A percentile compares a stretch with the other conserved stretches of the same genome.
Conservation (phyloP, 2,329 filamentous ascomycete genomes). For the Paecilomyces dactylethromorphus region DNA sequence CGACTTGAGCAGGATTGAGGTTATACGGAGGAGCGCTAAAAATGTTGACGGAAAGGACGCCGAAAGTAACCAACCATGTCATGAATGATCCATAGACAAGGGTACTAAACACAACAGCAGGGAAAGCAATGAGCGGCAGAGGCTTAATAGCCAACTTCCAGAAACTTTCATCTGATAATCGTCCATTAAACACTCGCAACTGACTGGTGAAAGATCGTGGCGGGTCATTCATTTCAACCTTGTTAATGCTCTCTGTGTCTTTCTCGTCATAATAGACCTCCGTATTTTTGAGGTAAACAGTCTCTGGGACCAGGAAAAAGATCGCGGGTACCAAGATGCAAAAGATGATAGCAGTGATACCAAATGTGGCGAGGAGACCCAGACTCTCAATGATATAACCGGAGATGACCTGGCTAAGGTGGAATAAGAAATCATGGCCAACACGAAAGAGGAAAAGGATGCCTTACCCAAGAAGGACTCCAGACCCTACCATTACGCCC, state of each 20-base stretch:
- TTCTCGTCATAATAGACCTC: background rate
- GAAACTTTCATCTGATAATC: slow-evolving; percentile 5
- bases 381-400: slow-evolving; percentile 31
- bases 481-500: slow-evolving; percentile 18
- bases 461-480: slow-evolving; percentile 20
- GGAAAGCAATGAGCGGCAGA: slow-evolving; percentile 22
- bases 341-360: slow-evolving; percentile 37
- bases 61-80: slow-evolving; percentile 30
- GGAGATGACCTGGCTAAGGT: slow-evolving; percentile 36
- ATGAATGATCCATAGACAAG: slow-evolving; percentile 30
- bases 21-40: slow-evolving; percentile 28
- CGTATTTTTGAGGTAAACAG: slow-evolving; percentile 21
- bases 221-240: background rate
- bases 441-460: background rate
- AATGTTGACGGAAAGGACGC: slow-evolving; percentile 26
- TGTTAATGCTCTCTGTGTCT: background rate
- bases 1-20: slow-evolving; percentile 25
- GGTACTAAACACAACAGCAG: slow-evolving; percentile 25
- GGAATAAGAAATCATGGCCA: background rate
- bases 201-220: slow-evolving; percentile 1
- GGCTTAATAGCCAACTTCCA: slow-evolving; percentile 13
- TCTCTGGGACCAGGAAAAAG: slow-evolving; percentile 42
- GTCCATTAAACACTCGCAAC: slow-evolving; percentile 5
- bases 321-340: slow-evolving; percentile 34
- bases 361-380: slow-evolving; percentile 29